Base-by-base conservation (phyloP, 495 filamentous ascomycete species). In the Evernia prunastri region DNA sequence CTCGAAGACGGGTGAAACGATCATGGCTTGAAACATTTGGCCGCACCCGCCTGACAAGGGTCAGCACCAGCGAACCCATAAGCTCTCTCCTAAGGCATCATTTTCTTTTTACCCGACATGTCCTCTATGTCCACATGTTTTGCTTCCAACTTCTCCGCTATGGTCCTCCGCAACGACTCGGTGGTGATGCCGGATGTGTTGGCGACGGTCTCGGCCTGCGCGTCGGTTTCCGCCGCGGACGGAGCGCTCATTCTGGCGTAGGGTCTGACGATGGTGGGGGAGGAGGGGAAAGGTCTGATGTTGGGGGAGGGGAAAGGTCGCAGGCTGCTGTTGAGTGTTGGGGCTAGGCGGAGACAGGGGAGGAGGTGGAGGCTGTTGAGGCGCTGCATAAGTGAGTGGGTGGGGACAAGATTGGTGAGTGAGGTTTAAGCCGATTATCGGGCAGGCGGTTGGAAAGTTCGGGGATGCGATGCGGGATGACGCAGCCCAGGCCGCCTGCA, bases 81-180 rank as follows among this genome's bases (percentile, higher is more conserved):
- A 35, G 40, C 12, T 40, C n/a, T 33, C 33, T 56, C 17, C 13
- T 31, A 31, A 37, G 33, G 51, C 49, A 23, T 35, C 36, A 37
- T n/a, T n/a, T 29, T 62, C 86, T n/a, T n/a, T 29, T 62, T 86
- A 96, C 94, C 94, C 54, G 91, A 96, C 77, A 93, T 84, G 74
- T 98, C 94, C 67, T 89, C 87, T 69, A 98, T 89, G 71, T 97
- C 89, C 61, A 97, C 93, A 77, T 95, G 84, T 47, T 82, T 82
- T 18, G 93, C 93, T 61, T 87, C 83, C 53, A 98, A 80, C 64
- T 87, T 83, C 61, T 88, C 82, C 10, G 80, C 81, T 61, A 98
- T 78, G 60, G 89, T 90, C 31, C 74, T 72, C 72, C 81, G 84
- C 53, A 98, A 77, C 47, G 80, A 82, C 37, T 81, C 84, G 40